phyloP scores from a whole-genome alignment of 495 filamentous ascomycete genomes.

The Aspergillus carlsbadensis region DNA sequence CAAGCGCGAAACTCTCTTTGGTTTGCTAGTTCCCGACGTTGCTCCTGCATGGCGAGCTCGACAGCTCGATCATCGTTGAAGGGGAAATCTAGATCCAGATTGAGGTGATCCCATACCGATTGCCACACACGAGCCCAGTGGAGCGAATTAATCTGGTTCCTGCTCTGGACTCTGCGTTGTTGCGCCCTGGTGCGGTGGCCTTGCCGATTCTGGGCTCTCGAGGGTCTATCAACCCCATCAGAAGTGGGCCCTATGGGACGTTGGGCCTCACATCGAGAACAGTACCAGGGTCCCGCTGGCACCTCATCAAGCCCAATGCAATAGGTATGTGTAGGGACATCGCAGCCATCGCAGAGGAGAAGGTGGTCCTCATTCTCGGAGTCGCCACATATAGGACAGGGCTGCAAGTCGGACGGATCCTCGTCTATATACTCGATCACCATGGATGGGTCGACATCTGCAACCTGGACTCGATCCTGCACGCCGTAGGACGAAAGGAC shows the following conservation, averaged over 20 bases:
- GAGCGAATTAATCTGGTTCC: constrained; percentile 45
- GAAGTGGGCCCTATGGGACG: constrained; percentile 41
- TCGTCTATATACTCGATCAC: constrained; percentile 73
- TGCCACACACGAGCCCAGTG: constrained; percentile 71
- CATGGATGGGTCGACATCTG: constrained; percentile 80
- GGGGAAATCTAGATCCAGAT: constrained; percentile 85
- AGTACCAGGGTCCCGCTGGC: constrained; percentile 80
- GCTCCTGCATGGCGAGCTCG: constrained; percentile 50
- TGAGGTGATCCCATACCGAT: constrained; percentile 61
- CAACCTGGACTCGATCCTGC: constrained; percentile 83
- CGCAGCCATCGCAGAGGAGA: constrained; percentile 84
- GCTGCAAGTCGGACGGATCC: constrained; percentile 57
- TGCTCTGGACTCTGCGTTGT: constrained; percentile 39
- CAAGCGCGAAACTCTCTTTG: constrained; percentile 68
- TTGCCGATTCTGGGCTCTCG: constrained; percentile 36
- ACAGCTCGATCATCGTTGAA: constrained; percentile 69
- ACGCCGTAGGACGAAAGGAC: constrained; percentile 80
- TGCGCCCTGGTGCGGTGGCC: constrained; percentile 53
- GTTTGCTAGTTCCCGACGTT: constrained; percentile 58
- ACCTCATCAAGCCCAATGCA: constrained; percentile 78
- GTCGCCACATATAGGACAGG: constrained; percentile 78
- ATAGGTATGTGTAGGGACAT: constrained; percentile 78
- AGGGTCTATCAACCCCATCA: constrained; percentile 28
- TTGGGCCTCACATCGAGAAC: constrained; percentile 67
- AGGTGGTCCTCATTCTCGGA: constrained; percentile 75